Base-by-base conservation (phyloP, 208 protist genomes). In the Zelonia costaricensis region DNA sequence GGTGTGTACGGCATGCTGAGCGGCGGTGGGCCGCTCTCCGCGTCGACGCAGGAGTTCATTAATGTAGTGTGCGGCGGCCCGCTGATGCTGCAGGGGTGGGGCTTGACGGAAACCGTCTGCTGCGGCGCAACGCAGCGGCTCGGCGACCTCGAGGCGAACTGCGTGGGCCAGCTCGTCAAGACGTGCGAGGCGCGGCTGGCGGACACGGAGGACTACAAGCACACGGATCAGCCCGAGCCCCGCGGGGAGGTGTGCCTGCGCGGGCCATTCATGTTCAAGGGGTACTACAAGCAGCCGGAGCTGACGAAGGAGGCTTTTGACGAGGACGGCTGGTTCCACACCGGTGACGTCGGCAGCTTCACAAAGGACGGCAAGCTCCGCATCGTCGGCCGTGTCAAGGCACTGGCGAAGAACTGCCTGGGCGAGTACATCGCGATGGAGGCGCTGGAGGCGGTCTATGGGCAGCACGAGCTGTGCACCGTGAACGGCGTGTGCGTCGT, bases 351-450 rank as follows among this genome's bases (percentile, higher is more conserved):
- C 28, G 94, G 93, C 45, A 62, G 55, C 38, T 33, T 92, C 48
- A 63, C 35, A 8, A 30, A 76, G 9, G 20, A 33, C 10, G 18
- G 28, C 18, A 71, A 84, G n/a, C 82, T 81, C 16, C 84, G 94
- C 62, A 74, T 87, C 31, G 96, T 95, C 76, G 91, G 89, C 55
- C 84, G 93, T 51, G 77, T 89, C 25, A 97, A 97, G 79, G 86
- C 88, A 22, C 72, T 97, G 35, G 88, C 89, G 8, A 97, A 97
- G 71, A 88, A 93, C 49, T 60, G 56, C 1, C 62, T 88, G 12
- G 93, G 93, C 39, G 93, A 97, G 73, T 97, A 96, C 72, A 92
- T 97, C 44, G 85, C 89, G 8, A 39, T 94, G 28, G 88, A 97
- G 63, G 74, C 18, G 27, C 51, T 97, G 28, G 82, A 93, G 73